Evolutionary conservation across 2,329 filamentous ascomycete genomes (phyloP), one percentile per base, ranked within the genome.

Genomic region (Ophiostoma pallidulum): DNA sequence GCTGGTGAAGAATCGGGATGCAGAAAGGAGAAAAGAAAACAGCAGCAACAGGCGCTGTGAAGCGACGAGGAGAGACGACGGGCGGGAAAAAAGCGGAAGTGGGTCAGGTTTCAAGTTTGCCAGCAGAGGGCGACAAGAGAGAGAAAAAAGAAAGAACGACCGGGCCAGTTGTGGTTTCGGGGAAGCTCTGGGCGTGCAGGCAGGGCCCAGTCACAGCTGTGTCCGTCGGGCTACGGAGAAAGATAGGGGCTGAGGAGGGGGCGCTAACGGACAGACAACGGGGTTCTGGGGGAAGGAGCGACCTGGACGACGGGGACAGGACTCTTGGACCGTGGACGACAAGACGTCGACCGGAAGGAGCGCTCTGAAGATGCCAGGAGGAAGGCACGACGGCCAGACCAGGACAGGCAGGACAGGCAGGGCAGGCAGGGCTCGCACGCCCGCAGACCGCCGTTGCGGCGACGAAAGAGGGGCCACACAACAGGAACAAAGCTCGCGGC

Each of bases 81-180:
- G 36, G 29, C 28, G 16, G 4, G 41, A 51, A 48, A 47, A 43
- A 48, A 43, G 45, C 10, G 14, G 45, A 45, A 28, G 49, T 48
- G 49, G 49, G 45, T 45, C 45, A 20, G 38, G 49, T 48, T 51
- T 48, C 45, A 51, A 45, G 49, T 48, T 48, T 36, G n/a, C n/a
- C n/a, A n/a, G n/a, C n/a, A n/a, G n/a, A n/a, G n/a, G n/a, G n/a
- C 35, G 32, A 22, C 41, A 26, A 36, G 38, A 37, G 12, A 37
- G 32, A 18, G 35, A 42, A 31, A 33, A 42, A 16, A 42, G n/a
- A 33, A 31, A 41, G 39, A 45, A 32, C n/a, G 13, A 35, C n/a
- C n/a, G n/a, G n/a, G 37, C 42, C 39, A 42, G 39, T 46, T 41
- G 31, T 45, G 8, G 47, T n/a, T n/a, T n/a, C n/a, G 26, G 39